Percentiles rank a stretch among this genome's conserved stretches.
These are phyloP conservation scores for Pseudogymnoascus sp. DNA, from an alignment of 2,329 filamentous ascomycete species.

Conservation along the genomic window DNA sequence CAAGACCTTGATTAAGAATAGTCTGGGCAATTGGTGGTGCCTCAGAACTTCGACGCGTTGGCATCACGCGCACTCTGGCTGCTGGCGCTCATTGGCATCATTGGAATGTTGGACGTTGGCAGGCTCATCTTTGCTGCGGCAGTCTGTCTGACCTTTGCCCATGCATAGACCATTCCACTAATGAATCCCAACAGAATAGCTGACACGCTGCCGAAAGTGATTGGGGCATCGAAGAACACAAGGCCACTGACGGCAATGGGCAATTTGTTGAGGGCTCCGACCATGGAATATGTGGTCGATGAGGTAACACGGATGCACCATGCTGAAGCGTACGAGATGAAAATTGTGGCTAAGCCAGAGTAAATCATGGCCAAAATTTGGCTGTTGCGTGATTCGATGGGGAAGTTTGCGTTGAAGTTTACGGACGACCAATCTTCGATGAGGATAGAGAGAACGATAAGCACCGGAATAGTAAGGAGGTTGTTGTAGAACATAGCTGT, in stretches of 20 bases:
- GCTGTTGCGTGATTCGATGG: slow-evolving; percentile 66
- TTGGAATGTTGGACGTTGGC: slow-evolving; percentile 48
- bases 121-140: slow-evolving; percentile 56
- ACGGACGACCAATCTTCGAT: slow-evolving; percentile 85
- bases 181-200: slow-evolving; percentile 89
- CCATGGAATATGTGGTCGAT: slow-evolving; percentile 98
- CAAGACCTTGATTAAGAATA: not conserved
- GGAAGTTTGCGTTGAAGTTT: slow-evolving; percentile 86
- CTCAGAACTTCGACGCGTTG: slow-evolving; percentile 38
- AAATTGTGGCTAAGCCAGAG: slow-evolving; percentile 85
- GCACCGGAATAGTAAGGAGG: slow-evolving; percentile 86
- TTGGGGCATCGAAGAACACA: slow-evolving; percentile 89
- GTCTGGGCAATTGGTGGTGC: not conserved
- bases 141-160: slow-evolving; percentile 77
- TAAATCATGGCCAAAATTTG: slow-evolving; percentile 86
- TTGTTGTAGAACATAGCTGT: slow-evolving; percentile 99
- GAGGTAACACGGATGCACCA: slow-evolving; percentile 98
- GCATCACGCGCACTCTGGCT: slow-evolving; percentile 84
- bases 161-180: slow-evolving; percentile 82
- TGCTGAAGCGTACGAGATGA: slow-evolving; percentile 98
- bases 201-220: slow-evolving; percentile 84
- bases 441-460: slow-evolving; percentile 72
- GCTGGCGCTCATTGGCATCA: slow-evolving; percentile 74
- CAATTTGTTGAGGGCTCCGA: slow-evolving; percentile 94
- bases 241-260: slow-evolving; percentile 88